phyloP scores from a whole-genome alignment of 352 stramenopile genomes.

The Aphanomyces astaci region DNA sequence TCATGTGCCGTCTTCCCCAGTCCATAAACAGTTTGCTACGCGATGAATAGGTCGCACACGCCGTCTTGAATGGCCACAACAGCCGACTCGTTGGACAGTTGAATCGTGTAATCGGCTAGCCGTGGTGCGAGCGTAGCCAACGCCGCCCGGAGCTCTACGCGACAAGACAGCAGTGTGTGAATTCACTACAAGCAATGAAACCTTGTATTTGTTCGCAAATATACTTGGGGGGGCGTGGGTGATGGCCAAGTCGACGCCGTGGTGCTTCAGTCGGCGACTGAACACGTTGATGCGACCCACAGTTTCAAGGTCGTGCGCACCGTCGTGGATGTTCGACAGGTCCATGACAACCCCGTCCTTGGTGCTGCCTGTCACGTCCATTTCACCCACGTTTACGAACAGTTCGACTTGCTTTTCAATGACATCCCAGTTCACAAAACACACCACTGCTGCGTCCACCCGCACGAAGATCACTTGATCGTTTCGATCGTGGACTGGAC shows the following conservation, averaged over 20 bases:
- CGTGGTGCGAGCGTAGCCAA: background rate
- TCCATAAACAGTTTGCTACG: too few relatives aligned
- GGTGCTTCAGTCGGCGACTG: background rate
- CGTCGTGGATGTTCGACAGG: background rate
- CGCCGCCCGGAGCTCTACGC: background rate
- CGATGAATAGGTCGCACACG: background rate
- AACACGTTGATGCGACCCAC: background rate
- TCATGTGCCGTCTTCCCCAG: too few relatives aligned
- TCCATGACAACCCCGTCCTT: background rate
- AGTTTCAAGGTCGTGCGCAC: background rate
- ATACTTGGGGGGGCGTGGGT: background rate
- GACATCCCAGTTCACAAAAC: conserved; percentile 11
- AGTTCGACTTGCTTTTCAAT: background rate
- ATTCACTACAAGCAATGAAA: too few relatives aligned
- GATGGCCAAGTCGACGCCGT: background rate
- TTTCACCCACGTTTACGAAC: background rate
- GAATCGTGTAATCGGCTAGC: background rate
- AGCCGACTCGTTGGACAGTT: background rate
- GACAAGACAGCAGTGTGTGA: background rate
- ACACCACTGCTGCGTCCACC: background rate
- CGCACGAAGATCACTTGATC: background rate
- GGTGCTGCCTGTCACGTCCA: background rate
- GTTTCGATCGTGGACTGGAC: background rate
- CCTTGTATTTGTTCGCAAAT: too few relatives aligned
- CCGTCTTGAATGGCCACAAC: background rate